These are phyloP conservation scores for Tilletia walkeri DNA, from an alignment of 1,284 basidiomycete species.

Conservation along the genomic window DNA sequence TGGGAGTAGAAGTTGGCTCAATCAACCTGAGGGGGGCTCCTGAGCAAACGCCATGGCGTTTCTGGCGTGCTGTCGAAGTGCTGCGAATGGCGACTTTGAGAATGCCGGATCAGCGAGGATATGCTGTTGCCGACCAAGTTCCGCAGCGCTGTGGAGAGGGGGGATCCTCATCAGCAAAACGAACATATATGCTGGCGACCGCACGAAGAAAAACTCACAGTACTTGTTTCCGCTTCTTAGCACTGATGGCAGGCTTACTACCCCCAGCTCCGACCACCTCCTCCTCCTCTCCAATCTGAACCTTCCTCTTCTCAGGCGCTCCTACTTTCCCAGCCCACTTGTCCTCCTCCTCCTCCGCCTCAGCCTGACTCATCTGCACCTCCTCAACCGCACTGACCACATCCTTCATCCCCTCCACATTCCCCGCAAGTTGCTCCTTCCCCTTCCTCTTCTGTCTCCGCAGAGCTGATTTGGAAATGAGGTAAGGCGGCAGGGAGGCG, in stretches of 20 bases:
- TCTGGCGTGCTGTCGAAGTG: constrained; percentile 46
- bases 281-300: no score
- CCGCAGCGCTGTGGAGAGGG: constrained; percentile 29
- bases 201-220: constrained; percentile 31
- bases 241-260: constrained; percentile 31
- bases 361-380: constrained; percentile 24
- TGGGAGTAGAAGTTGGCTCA: no score
- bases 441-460: constrained; percentile 41
- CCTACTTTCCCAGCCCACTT: neutral
- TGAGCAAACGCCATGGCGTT: constrained; percentile 39
- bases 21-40: neutral
- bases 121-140: constrained; percentile 41
- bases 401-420: constrained; percentile 41
- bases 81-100: constrained; percentile 44
- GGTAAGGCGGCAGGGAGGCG: neutral
- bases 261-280: constrained; percentile 19
- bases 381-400: constrained; percentile 35
- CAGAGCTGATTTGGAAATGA: constrained; percentile 39
- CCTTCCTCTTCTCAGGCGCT: neutral
- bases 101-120: constrained; percentile 45
- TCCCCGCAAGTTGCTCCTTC: constrained; percentile 45
- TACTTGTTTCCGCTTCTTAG: constrained; percentile 40
- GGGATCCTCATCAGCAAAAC: neutral
- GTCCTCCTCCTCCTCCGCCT: constrained; percentile 21
- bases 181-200: neutral